Evolutionary conservation across 225 moss, liverwort and hornwort species (phyloP).

Genomic region (Pseudisothecium myosuroides): DNA sequence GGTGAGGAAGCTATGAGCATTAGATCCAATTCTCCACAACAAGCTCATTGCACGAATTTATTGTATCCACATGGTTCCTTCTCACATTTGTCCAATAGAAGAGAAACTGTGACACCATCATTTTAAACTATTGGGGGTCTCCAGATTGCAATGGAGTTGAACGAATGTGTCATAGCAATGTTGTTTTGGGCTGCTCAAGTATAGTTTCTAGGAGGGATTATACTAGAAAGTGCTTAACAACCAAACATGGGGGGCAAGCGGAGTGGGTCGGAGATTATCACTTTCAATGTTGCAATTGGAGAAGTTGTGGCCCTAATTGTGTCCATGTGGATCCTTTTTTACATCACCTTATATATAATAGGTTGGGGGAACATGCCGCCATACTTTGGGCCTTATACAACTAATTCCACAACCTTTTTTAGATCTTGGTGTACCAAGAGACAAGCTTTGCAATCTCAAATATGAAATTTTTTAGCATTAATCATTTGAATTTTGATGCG

Average conservation of each 20-base stretch:
- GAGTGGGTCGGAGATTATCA: not conserved
- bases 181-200: not conserved
- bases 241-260: not conserved
- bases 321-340: not conserved
- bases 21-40: no score
- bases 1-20: no score
- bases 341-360: not conserved
- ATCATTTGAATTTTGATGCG: not conserved
- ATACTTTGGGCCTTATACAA: not conserved
- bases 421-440: not conserved
- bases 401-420: not conserved
- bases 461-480: not conserved
- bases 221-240: not conserved
- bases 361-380: no score
- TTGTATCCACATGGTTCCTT: no score
- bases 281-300: not conserved
- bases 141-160: not conserved
- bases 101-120: no score
- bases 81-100: fast-evolving
- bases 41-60: no score
- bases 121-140: not conserved
- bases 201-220: not conserved
- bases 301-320: fast-evolving
- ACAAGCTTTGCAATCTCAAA: not conserved
- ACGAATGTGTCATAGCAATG: fast-evolving